Conservation (phyloP, 345 rosid species). For the Acer negundo region DNA sequence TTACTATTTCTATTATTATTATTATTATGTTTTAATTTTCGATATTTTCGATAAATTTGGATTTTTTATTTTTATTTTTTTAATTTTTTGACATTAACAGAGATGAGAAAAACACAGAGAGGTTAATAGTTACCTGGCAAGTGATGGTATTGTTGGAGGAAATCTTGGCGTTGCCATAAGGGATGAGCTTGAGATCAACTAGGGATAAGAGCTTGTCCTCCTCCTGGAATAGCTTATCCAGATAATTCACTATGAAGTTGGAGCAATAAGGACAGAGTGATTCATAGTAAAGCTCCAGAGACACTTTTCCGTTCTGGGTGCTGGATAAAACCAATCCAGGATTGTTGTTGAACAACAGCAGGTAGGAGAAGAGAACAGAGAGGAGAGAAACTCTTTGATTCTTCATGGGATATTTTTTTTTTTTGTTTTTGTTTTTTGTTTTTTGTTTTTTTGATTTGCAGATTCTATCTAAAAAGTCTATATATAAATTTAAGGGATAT, state of each 20-base stretch:
- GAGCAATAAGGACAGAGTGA: constrained; percentile 49
- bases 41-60: too few species aligned
- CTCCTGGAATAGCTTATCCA: constrained; percentile 25
- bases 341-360: not conserved
- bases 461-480: too few species aligned
- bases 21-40: too few species aligned
- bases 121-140: constrained; percentile 40
- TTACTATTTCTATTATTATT: too few species aligned
- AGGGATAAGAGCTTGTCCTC: constrained; percentile 32
- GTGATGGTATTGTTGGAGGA: constrained; percentile 26
- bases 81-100: too few species aligned
- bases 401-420: not conserved
- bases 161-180: constrained; percentile 50
- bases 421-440: too few species aligned
- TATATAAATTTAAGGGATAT: too few species aligned
- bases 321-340: not conserved
- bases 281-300: constrained; percentile 40
- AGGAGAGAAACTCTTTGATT: not conserved
- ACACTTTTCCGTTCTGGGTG: constrained; percentile 17
- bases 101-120: not conserved
- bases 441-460: too few species aligned
- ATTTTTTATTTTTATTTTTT: too few species aligned
- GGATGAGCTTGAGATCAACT: constrained; percentile 50
- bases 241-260: constrained; percentile 38
- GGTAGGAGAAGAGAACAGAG: not conserved